These are phyloP conservation scores for Colletotrichum neosansevieriae DNA, from an alignment of 2,329 filamentous ascomycete species.

Conservation along the genomic window DNA sequence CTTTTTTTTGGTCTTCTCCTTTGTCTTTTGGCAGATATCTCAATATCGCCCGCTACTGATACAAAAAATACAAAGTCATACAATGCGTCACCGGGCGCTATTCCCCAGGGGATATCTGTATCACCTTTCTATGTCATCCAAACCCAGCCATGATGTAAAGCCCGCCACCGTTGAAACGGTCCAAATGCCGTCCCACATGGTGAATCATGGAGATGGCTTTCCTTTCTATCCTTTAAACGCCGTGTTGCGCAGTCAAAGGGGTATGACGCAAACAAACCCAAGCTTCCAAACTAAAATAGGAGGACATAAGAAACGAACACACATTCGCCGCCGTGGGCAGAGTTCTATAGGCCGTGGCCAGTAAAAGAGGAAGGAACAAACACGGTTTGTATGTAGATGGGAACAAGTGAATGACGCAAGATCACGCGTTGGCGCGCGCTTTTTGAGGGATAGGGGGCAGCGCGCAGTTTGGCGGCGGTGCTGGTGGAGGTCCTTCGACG, in stretches of 20 bases:
- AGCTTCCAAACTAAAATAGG: slow-evolving; percentile 8
- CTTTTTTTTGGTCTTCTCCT: background rate
- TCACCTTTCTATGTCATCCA: slow-evolving; percentile 22
- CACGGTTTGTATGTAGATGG: background rate
- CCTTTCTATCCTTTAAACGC: slow-evolving; percentile 35
- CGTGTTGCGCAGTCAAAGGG: slow-evolving; percentile 38
- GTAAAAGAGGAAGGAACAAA: background rate
- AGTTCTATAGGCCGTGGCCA: background rate
- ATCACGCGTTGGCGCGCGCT: slow-evolving; percentile 12
- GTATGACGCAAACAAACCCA: slow-evolving; percentile 38
- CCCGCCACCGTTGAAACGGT: slow-evolving; percentile 26
- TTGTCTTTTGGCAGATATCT: background rate
- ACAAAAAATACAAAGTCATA: slow-evolving; percentile 23
- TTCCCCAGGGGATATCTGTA: slow-evolving; percentile 17
- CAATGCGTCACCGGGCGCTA: slow-evolving; percentile 21
- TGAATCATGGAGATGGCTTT: slow-evolving; percentile 12
- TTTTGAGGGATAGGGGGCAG: slow-evolving; percentile 63
- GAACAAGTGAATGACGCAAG: slow-evolving; percentile 3
- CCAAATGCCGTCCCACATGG: slow-evolving; percentile 27
- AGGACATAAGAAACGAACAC: slow-evolving; percentile 25
- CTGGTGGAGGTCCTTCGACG: slow-evolving; percentile 63
- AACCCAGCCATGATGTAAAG: slow-evolving; percentile 24
- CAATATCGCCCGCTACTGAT: background rate
- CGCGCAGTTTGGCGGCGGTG: slow-evolving; percentile 66
- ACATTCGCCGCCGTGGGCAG: slow-evolving; percentile 17